Percentiles rank a stretch among this genome's conserved stretches.
Conservation (phyloP, 257 asterid species). For the Rhazya stricta region DNA sequence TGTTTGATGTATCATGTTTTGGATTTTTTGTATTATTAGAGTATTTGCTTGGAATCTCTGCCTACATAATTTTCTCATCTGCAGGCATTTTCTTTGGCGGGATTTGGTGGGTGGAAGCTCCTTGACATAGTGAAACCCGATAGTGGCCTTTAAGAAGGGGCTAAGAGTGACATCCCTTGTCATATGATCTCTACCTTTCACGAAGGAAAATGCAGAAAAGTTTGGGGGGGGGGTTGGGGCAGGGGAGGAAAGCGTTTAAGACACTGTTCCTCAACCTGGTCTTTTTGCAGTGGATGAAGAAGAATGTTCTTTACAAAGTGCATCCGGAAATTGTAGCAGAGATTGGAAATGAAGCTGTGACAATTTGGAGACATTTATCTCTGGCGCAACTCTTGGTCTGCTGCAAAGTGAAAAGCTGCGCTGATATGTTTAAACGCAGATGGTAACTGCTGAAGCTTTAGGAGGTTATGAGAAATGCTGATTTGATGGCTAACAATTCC, state of each 20-base stretch:
- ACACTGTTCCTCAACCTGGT: background rate
- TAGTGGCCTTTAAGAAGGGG: conserved; percentile 19
- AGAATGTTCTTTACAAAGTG: background rate
- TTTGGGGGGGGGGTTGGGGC: too few species aligned
- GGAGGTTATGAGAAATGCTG: background rate
- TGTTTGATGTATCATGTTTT: background rate
- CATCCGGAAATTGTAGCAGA: background rate
- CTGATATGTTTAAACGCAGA: background rate
- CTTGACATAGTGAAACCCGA: conserved; percentile 72
- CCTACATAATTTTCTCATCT: background rate
- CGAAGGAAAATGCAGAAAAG: background rate
- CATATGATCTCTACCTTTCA: background rate
- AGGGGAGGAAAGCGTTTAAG: background rate
- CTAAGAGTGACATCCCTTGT: background rate
- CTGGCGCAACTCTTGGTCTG: background rate
- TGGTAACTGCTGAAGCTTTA: background rate
- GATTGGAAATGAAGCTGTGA: background rate
- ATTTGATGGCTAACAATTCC: background rate
- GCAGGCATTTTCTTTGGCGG: conserved; percentile 85
- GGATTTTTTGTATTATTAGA: background rate
- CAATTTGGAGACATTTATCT: background rate
- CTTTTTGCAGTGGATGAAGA: background rate
- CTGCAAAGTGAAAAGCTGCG: background rate
- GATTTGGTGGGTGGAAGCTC: conserved; percentile 94
- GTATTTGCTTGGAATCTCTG: background rate